Conservation (phyloP, 2,329 filamentous ascomycete species). For the Boeremia lycopersici region DNA sequence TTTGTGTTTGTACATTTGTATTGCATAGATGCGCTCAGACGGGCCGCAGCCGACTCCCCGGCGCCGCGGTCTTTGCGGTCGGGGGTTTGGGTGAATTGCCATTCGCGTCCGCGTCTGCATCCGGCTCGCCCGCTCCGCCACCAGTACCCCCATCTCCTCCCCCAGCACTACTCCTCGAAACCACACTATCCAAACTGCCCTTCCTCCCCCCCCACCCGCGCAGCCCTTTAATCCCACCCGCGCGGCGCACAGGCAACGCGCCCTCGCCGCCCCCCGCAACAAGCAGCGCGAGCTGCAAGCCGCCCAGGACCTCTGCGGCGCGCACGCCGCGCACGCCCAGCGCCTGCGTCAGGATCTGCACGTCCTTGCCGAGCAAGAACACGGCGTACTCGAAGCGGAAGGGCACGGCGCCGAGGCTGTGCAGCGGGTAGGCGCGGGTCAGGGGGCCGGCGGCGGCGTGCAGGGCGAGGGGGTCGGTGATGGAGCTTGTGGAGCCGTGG, state of each 20-base stretch:
- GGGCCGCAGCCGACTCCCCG: too few species aligned
- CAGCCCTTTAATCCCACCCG: constrained; percentile 45
- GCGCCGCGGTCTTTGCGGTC: too few species aligned
- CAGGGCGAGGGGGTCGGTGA: constrained; percentile 73
- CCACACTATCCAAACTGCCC: constrained; percentile 43
- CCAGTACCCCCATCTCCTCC: not conserved
- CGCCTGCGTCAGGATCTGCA: constrained; percentile 69
- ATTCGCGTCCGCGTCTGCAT: too few species aligned
- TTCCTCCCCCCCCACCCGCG: constrained; percentile 36
- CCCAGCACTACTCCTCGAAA: constrained; percentile 23
- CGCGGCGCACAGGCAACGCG: constrained; percentile 57
- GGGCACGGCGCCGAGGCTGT: constrained; percentile 70
- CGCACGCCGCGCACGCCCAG: constrained; percentile 66
- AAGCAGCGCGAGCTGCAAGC: constrained; percentile 90
- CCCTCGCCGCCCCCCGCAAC: constrained; percentile 81
- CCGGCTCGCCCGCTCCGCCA: too few species aligned
- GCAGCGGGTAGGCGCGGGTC: constrained; percentile 72
- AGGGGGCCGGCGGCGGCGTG: constrained; percentile 36
- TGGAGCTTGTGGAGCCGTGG: constrained; percentile 74
- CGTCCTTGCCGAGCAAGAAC: constrained; percentile 95
- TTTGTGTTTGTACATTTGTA: too few species aligned
- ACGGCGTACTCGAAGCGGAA: constrained; percentile 97
- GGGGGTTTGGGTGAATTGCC: too few species aligned
- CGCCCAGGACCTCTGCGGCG: constrained; percentile 63
- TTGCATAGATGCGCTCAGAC: too few species aligned